Percentiles rank a stretch among this genome's conserved stretches.
Evolutionary conservation across 768 basidiomycete genomes (phyloP).

Genomic region (Boletus rubescentipes): DNA sequence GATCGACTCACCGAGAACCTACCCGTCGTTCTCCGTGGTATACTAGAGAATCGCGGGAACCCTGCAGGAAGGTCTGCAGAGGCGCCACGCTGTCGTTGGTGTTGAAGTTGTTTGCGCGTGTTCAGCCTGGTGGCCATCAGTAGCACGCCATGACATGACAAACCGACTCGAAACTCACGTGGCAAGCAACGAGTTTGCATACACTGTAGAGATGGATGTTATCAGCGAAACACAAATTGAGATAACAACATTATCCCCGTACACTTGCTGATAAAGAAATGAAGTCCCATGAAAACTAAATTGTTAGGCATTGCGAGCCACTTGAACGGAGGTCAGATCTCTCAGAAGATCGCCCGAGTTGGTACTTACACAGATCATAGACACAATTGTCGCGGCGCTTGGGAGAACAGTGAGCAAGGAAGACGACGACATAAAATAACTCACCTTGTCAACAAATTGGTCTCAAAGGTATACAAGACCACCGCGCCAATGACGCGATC

Average conservation of each 20-base stretch:
- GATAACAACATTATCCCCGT: constrained; percentile 7
- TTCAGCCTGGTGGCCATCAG: constrained; percentile 32
- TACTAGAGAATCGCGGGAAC: constrained; percentile 22
- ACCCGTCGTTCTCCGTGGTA: constrained; percentile 12
- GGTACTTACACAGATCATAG: constrained; percentile 42
- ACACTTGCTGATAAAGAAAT: constrained; percentile 56
- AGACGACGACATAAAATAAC: neutral
- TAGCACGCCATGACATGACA: neutral
- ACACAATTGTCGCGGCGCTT: constrained; percentile 42
- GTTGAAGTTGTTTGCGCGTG: constrained; percentile 34
- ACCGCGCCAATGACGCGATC: constrained; percentile 47
- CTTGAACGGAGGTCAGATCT: constrained; percentile 17
- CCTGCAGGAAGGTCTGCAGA: constrained; percentile 30
- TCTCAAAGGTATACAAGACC: constrained; percentile 54
- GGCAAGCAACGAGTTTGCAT: constrained; percentile 51
- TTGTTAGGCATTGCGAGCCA: constrained; percentile 49
- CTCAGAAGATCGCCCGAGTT: neutral
- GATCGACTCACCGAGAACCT: constrained; percentile 14
- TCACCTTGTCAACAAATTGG: constrained; percentile 49
- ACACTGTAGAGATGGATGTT: constrained; percentile 32
- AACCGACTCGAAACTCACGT: constrained; percentile 27
- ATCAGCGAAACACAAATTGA: neutral
- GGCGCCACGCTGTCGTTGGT: constrained; percentile 29
- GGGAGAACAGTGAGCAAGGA: neutral
- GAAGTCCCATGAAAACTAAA: constrained; percentile 52